Conservation (phyloP, 2,329 filamentous ascomycete species). For the Didymellaceae sp. region DNA sequence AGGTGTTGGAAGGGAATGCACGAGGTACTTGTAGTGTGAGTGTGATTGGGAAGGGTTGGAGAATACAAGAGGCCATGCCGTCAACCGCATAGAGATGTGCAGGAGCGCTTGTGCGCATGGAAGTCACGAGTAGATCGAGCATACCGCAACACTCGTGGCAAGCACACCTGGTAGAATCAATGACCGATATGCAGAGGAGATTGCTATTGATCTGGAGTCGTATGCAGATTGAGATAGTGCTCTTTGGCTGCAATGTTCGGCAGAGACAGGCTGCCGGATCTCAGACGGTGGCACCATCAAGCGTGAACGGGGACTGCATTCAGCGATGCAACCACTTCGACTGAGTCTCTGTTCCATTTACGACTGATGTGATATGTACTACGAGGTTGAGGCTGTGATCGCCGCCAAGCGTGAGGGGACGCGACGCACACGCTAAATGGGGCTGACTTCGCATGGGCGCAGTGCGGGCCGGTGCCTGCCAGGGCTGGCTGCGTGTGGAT, state of each 20-base stretch:
- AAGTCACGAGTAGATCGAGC: not conserved
- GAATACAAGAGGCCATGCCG: not conserved
- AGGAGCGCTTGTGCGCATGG: not conserved
- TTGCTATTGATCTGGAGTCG: not conserved
- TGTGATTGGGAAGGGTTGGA: conserved; percentile 2
- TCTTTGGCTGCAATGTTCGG: not conserved
- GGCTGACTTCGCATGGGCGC: not conserved
- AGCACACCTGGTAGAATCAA: not conserved
- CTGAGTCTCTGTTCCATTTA: not conserved
- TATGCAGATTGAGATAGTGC: no score
- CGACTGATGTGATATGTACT: not conserved
- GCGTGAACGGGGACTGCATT: not conserved
- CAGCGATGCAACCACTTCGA: not conserved
- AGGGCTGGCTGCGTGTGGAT: not conserved
- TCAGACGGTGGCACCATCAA: not conserved
- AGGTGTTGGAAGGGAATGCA: not conserved
- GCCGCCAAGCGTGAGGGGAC: not conserved
- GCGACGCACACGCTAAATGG: not conserved
- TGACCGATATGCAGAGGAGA: not conserved
- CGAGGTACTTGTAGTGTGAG: conserved; percentile 1
- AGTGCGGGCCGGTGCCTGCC: not conserved
- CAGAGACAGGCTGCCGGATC: not conserved
- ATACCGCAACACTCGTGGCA: not conserved
- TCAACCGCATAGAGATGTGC: not conserved
- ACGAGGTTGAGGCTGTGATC: no score